Percentiles rank a stretch among this genome's conserved stretches.
Evolutionary conservation across 2,329 filamentous ascomycete genomes (phyloP).

Genomic region (Diplodia seriata): DNA sequence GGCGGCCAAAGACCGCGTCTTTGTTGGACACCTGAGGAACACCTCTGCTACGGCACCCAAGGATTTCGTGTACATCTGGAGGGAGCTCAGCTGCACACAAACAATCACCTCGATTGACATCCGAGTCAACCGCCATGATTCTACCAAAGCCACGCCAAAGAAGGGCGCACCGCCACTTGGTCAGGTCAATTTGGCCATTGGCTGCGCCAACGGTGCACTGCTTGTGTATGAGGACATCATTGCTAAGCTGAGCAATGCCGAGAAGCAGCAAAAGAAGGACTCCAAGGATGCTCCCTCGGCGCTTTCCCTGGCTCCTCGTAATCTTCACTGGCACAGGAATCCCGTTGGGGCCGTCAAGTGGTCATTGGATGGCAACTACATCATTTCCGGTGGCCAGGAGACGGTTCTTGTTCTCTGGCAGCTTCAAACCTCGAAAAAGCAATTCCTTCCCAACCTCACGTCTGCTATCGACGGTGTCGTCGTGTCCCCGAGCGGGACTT

Average conservation of each 20-base stretch:
- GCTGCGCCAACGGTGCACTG: conserved; percentile 77
- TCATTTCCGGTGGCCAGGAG: conserved; percentile 91
- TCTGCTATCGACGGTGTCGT: conserved; percentile 84
- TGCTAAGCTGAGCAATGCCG: conserved; percentile 57
- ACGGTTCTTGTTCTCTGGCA: conserved; percentile 93
- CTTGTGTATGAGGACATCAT: conserved; percentile 82
- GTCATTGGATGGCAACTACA: conserved; percentile 91
- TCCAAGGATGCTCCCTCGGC: conserved; percentile 48
- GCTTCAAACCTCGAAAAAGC: conserved; percentile 80
- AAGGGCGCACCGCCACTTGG: conserved; percentile 43
- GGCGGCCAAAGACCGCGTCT: conserved; percentile 60
- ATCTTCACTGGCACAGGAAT: conserved; percentile 89
- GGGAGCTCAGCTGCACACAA: conserved; percentile 64
- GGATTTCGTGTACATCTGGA: conserved; percentile 59
- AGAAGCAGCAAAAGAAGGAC: conserved; percentile 38
- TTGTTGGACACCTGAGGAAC: conserved; percentile 63
- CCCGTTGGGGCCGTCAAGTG: conserved; percentile 86
- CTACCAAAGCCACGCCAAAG: conserved; percentile 61
- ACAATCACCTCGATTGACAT: conserved; percentile 57
- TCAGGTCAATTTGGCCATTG: conserved; percentile 77
- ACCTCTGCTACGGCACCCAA: conserved; percentile 45
- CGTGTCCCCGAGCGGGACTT: conserved; percentile 78
- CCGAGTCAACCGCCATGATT: conserved; percentile 48
- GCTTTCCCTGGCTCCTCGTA: conserved; percentile 59
- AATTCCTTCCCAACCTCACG: conserved; percentile 88